Evolutionary conservation across 805 yeast genomes (phyloP), one percentile per base, ranked within the genome.

Genomic region (Kluyveromyces siamensis): DNA sequence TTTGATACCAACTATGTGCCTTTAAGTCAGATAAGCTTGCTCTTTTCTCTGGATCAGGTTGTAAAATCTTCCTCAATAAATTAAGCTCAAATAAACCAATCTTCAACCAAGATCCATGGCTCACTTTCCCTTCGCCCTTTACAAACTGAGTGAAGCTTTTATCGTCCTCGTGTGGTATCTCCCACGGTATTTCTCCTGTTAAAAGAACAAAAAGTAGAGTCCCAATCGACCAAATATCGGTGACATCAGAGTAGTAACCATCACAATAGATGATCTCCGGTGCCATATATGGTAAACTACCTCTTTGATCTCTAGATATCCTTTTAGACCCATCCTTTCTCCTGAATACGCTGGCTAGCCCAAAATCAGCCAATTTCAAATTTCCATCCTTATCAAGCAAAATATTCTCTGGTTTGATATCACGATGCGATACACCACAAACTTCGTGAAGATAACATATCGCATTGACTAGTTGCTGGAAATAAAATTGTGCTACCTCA

Each of bases 261-360:
- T 67, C 66, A 6, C 57, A 50, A 38, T 57, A 49, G 18, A 75
- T 65, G 17, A 84, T 74, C 56, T 84, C 93, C 1, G 93, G 93
- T 1, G 93, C 91, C 71, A 83, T 76, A 59, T 84, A 84, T 6
- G 89, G 90, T 1, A 87, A 84, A 1, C 86, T 80, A 0, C 91
- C 85, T 62, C 88, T 77, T 33, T 83, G 74, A 27, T 81, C 75
- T 21, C 66, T 61, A 38, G 80, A 73, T 43, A 71, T 48, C 49
- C 80, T 63, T 44, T 68, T 70, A 5, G 71, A 62, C 1, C 84
- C 84, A 47, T 68, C 69, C 37, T 68, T 72, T 40, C 75, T 74
- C 52, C 68, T 72, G 57, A 74, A 83, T 8, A 80, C 78, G 30
- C 81, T 74, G 0, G 90, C 88, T 14, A 85, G 66, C 0, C 93